Evolutionary conservation across 2,329 filamentous ascomycete species (phyloP).

Genomic region (Fusarium siculi): DNA sequence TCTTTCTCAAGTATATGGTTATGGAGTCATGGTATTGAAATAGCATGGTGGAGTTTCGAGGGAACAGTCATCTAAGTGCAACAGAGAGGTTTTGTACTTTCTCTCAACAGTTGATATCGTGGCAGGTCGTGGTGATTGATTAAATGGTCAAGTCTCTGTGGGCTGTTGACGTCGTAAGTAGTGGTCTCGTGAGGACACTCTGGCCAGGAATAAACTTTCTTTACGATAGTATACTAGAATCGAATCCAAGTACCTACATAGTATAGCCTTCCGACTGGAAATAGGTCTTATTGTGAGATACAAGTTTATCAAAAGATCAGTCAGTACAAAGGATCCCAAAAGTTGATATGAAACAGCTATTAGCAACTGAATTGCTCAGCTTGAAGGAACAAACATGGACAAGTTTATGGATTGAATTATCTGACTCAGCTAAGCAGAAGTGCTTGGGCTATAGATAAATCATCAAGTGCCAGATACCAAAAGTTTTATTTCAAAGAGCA

Average conservation of each 20-base stretch:
- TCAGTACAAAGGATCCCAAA: fast-evolving
- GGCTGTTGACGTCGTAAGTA: background rate
- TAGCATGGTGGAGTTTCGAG: fast-evolving
- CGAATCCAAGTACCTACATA: fast-evolving
- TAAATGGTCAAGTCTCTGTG: background rate
- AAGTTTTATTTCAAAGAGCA: background rate
- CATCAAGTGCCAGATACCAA: background rate
- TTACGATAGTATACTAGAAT: fast-evolving
- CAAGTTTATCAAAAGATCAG: background rate
- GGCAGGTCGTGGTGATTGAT: too few species aligned
- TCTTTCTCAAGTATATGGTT: fast-evolving
- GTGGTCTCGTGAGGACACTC: background rate
- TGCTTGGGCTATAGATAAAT: background rate
- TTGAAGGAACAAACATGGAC: fast-evolving
- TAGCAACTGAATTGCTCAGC: fast-evolving
- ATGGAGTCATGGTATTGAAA: background rate
- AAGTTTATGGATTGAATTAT: fast-evolving
- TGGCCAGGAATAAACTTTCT: background rate
- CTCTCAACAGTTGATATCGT: background rate
- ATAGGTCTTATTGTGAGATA: background rate
- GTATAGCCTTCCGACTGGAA: fast-evolving
- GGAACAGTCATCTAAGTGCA: fast-evolving
- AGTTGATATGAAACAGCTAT: fast-evolving
- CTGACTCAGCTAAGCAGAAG: fast-evolving
- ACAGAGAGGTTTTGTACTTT: fast-evolving